Evolutionary conservation across 345 rosid species (phyloP).

Genomic region (Linum lewisii): DNA sequence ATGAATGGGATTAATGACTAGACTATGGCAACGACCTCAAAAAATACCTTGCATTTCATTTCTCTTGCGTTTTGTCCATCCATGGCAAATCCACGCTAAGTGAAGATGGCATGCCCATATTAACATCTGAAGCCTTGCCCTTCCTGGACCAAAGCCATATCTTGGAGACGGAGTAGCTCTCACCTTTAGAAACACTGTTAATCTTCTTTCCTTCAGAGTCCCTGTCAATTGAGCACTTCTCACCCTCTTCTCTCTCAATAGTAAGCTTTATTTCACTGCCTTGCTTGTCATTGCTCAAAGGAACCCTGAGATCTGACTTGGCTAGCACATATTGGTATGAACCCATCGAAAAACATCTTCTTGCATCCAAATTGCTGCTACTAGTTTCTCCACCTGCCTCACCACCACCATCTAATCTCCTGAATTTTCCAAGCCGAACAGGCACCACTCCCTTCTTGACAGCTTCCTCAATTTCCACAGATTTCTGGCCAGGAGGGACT

Average conservation of each 20-base stretch:
- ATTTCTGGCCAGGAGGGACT: constrained; percentile 27
- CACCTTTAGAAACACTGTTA: constrained; percentile 13
- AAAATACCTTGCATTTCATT: constrained; percentile 8
- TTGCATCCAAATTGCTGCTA: constrained; percentile 26
- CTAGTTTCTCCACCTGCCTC: constrained; percentile 22
- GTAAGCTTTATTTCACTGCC: constrained; percentile 1
- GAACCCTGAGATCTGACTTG: constrained; percentile 19
- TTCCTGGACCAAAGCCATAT: constrained; percentile 27
- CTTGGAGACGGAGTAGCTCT: constrained; percentile 24
- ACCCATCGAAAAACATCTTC: constrained; percentile 29
- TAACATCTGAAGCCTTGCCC: constrained; percentile 16
- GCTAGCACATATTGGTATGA: constrained; percentile 24
- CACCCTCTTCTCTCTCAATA: constrained; percentile 4
- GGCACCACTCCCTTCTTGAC: constrained; percentile 19
- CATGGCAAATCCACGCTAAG: constrained; percentile 15
- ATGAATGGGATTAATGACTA: background rate
- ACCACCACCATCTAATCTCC: constrained; percentile 14
- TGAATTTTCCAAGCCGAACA: constrained; percentile 27
- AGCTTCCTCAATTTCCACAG: constrained; percentile 18
- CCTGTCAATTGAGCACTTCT: constrained; percentile 6
- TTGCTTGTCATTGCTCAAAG: constrained; percentile 11
- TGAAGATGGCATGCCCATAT: constrained; percentile 15
- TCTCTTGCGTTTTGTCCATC: constrained; percentile 13
- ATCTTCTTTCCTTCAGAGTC: constrained; percentile 20
- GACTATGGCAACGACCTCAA: background rate